phyloP scores from a whole-genome alignment of 2,329 filamentous ascomycete genomes.

The Colletotrichum orchidophilum region DNA sequence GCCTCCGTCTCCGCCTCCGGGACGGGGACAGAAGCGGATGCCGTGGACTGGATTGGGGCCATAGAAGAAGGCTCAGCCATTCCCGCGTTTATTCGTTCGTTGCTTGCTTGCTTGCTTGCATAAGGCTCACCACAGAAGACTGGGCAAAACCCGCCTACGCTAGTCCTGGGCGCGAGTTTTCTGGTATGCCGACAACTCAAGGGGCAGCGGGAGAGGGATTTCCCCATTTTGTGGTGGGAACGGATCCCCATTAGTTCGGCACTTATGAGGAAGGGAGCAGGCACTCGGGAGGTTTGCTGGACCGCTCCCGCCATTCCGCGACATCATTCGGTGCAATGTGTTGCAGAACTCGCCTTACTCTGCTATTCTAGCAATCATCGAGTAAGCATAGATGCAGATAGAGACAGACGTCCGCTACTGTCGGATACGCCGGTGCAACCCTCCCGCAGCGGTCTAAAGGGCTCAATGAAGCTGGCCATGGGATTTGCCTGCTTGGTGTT shows the following conservation, averaged over 20 bases:
- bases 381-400: too few relatives aligned
- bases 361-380: too few relatives aligned
- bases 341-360: too few relatives aligned
- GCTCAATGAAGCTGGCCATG: not conserved
- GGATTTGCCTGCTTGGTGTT: not conserved
- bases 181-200: not conserved
- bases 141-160: not conserved
- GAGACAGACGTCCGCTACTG: not conserved
- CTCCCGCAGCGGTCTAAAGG: not conserved
- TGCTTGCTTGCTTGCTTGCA: not conserved
- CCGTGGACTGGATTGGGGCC: too few relatives aligned
- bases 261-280: too few relatives aligned
- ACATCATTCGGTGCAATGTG: not conserved
- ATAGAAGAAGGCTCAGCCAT: not conserved
- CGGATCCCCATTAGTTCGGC: not conserved
- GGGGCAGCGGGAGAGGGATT: not conserved
- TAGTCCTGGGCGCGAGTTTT: not conserved
- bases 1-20: too few relatives aligned
- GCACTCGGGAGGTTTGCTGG: too few relatives aligned
- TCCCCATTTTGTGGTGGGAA: not conserved
- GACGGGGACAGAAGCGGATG: not conserved
- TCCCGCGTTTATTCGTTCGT: not conserved
- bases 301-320: not conserved
- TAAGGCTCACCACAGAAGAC: too few relatives aligned
- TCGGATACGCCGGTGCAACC: not conserved